Evolutionary conservation across 139 green algal genomes (phyloP).

Genomic region (Monoraphidium neglectum): DNA sequence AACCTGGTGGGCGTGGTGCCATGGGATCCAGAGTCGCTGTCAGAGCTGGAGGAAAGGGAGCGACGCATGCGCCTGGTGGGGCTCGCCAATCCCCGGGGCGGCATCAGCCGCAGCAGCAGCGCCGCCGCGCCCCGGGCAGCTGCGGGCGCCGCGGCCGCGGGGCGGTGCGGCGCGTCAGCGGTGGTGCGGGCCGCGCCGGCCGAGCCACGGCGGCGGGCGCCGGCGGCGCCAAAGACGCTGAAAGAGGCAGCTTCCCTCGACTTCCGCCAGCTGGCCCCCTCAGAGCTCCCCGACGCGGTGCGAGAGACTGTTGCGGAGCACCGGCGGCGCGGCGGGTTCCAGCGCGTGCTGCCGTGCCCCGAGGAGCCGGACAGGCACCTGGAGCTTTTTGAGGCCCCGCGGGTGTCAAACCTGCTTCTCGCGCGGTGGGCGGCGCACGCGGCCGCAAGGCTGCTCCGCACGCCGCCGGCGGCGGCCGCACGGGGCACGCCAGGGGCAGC

Average conservation of each 20-base stretch:
- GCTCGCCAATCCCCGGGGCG: not conserved
- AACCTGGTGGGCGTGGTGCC: slow-evolving; percentile 38
- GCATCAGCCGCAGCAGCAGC: slow-evolving; percentile 14
- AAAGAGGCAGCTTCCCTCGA: slow-evolving; percentile 17
- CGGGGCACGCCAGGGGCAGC: too few species aligned
- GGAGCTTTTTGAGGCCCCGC: too few species aligned
- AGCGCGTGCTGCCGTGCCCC: slow-evolving; percentile 15
- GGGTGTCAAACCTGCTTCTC: too few species aligned
- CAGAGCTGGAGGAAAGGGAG: slow-evolving; percentile 5
- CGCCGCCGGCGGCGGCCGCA: too few species aligned
- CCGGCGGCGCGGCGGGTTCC: slow-evolving; percentile 1
- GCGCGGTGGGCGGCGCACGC: too few species aligned
- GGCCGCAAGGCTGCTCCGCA: too few species aligned
- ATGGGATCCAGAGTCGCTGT: slow-evolving; percentile 18
- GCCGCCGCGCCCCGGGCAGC: not conserved
- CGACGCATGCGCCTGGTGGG: slow-evolving; percentile 28
- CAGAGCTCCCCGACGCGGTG: slow-evolving; percentile 19
- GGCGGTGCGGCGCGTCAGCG: too few species aligned
- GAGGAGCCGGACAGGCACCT: too few species aligned
- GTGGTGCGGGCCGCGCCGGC: not conserved
- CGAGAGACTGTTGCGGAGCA: slow-evolving; percentile 32
- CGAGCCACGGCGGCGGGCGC: too few species aligned
- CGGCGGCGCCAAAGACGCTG: not conserved
- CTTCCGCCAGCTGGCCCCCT: slow-evolving; percentile 5
- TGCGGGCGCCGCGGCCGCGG: not conserved